Conservation (phyloP, 2,329 filamentous ascomycete species). For the Calonectria naviculata region DNA sequence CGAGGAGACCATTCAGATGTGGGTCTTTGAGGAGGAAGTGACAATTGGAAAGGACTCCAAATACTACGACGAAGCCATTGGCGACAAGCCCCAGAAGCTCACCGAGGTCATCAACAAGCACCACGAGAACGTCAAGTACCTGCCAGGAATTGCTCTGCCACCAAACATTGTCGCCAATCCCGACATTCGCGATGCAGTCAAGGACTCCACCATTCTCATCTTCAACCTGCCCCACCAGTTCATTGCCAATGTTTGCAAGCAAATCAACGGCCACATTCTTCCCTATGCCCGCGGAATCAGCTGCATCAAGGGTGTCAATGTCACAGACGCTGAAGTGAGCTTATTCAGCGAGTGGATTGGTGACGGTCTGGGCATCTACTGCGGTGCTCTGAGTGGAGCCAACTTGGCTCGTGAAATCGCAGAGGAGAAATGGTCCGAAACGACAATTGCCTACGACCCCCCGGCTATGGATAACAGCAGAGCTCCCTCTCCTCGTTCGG, state of each 20-base stretch:
- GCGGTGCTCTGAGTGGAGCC: slow-evolving; percentile 92
- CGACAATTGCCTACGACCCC: slow-evolving; percentile 95
- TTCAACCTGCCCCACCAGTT: slow-evolving; percentile 99
- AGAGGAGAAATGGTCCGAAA: slow-evolving; percentile 95
- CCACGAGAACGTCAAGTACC: slow-evolving; percentile 98
- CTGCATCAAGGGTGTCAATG: slow-evolving; percentile 98
- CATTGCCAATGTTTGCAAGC: slow-evolving; percentile 86
- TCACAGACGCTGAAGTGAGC: slow-evolving; percentile 85
- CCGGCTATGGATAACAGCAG: slow-evolving; percentile 85
- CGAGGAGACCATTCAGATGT: slow-evolving; percentile 94
- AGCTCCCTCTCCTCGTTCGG: slow-evolving; percentile 66
- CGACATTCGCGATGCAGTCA: slow-evolving; percentile 82
- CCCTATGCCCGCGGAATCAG: slow-evolving; percentile 94
- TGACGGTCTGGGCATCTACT: slow-evolving; percentile 92
- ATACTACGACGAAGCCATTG: slow-evolving; percentile 74
- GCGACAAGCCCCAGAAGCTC: slow-evolving; percentile 82
- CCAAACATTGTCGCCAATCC: slow-evolving; percentile 87
- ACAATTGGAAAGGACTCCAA: slow-evolving; percentile 77
- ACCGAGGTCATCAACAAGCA: slow-evolving; percentile 89
- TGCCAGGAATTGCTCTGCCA: slow-evolving; percentile 87
- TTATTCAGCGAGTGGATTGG: slow-evolving; percentile 97
- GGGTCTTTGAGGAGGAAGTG: slow-evolving; percentile 96
- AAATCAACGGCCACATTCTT: slow-evolving; percentile 87
- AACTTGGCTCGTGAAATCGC: slow-evolving; percentile 98
- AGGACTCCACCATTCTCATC: slow-evolving; percentile 86